phyloP scores from a whole-genome alignment of 345 rosid species.

The Erucastrum elatum region DNA sequence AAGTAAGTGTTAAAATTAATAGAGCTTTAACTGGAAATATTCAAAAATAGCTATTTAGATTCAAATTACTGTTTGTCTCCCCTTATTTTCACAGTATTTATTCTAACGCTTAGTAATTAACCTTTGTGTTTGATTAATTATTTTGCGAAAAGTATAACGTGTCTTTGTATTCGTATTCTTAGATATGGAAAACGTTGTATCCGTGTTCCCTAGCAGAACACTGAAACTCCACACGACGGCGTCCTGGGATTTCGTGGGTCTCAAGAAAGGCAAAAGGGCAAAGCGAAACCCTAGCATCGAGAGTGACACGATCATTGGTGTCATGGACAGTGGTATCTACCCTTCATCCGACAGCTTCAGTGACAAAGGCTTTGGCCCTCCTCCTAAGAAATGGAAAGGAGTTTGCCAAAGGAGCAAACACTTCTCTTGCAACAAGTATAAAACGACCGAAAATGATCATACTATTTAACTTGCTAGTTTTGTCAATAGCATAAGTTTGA shows the following conservation, averaged over 20 bases:
- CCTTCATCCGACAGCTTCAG: conserved; percentile 49
- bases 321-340: conserved; percentile 58
- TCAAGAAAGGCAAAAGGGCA: conserved; percentile 29
- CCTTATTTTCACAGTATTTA: neutral
- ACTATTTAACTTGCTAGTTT: neutral
- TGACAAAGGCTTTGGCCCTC: conserved; percentile 47
- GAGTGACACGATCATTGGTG: conserved; percentile 47
- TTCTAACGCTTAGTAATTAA: neutral
- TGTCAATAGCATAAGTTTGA: conserved; percentile 17
- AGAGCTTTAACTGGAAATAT: neutral
- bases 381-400: conserved; percentile 56
- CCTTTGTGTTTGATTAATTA: neutral
- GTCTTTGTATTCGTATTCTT: neutral
- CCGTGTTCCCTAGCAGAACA: conserved; percentile 53
- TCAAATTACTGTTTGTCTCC: neutral
- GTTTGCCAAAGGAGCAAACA: conserved; percentile 42
- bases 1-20: conserved; percentile 24
- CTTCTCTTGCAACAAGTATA: conserved; percentile 66
- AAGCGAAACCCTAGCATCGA: conserved; percentile 39
- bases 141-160: neutral
- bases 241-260: conserved; percentile 66
- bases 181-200: conserved; percentile 56
- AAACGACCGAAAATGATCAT: neutral
- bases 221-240: conserved; percentile 52
- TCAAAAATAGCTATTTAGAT: neutral